Evolutionary conservation across 805 yeast genomes (phyloP), one percentile per base, ranked within the genome.

Genomic region (Ogataea siamensis): DNA sequence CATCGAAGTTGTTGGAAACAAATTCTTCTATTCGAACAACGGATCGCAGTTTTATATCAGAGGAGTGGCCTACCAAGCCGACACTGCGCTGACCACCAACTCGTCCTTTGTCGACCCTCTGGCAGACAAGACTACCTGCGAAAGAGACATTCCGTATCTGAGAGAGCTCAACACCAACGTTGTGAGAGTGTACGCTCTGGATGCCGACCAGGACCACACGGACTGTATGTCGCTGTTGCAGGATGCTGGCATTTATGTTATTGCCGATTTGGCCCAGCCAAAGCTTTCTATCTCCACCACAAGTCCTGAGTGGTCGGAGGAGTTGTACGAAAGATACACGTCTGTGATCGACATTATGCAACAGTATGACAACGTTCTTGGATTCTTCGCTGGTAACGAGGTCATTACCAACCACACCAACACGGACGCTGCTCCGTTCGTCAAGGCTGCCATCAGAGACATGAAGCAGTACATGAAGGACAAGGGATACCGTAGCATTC

Each of bases 321-420:
- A 72, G 3, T 66, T 83, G 49, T 80, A 68, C 60, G 64, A 76
- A 37, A 76, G 89, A 68, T 84, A 84, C 68, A 78, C 81, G 37
- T 54, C 70, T 5, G 86, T 83, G 36, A 78, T 84, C 51, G 91
- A 84, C 58, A 60, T 64, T 54, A 78, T 84, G 71, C 75, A 75
- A 42, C 70, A 74, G 58, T 83, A 83, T 63, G 73, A 85, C 54
- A 84, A 83, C 61, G 71, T 82, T 35, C 68, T 84, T 50, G 93
- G 93, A 53, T 84, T 83, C 73, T 83, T 83, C 61, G 91, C 91
- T 32, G 91, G 91, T 72, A 84, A 84, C 58, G 91, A 84, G 71
- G 91, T 84, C 46, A 74, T 87, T 55, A 83, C 83, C 64, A 71
- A 76, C 52, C 60, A 58, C 21, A 58, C 75, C 51, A 83, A 80